Base-by-base conservation (phyloP, 23 red algal species). In the Chondrus crispus region DNA sequence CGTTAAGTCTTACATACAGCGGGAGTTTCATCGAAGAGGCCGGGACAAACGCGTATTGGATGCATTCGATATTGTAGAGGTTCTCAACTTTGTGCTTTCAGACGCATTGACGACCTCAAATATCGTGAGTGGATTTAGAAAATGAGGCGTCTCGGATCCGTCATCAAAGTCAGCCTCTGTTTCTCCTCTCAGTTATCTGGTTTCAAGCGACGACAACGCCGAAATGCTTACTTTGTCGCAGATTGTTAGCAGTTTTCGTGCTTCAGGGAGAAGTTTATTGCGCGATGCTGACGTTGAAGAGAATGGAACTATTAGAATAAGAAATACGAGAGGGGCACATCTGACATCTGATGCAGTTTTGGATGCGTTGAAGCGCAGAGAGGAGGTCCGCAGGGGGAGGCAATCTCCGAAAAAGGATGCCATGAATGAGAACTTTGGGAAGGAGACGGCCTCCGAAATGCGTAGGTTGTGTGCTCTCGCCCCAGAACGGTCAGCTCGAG, bases 61-160 rank as follows among this genome's bases (percentile, higher is more conserved):
- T 37, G 2, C 52, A 55, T 62, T 84, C 20, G 51, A 66, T 62
- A 43, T 84, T 55, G 53, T 24, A 16, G 28, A 54, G 22, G 58
- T 49, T 49, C 58, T 68, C 33, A 54, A 11, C 41, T 40, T 41
- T 14, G 80, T 29, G 14, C 64, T 53, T 54, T 62, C 29, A 39
- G 55, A 54, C 54, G 58, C 50, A 11, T 10, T 29, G 0, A 84
- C 48, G 55, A 39, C 19, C 43, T 55, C 49, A 1, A 84, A 60
- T 35, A 84, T 84, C 39, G 47, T 49, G 20, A 58, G 47, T 63
- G 51, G 54, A 37, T 84, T 84, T 62, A 49, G 55, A 18, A 84
- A 2, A 84, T 62, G 22, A 19, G 24, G 2, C 1, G 64, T 62
- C 24, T 63, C 51, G 80, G 22, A 84, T 42, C 49, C 16, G 22